Evolutionary conservation across 1,139 yeast genomes (phyloP), one percentile per base, ranked within the genome.

Genomic region (Pichia sp.): DNA sequence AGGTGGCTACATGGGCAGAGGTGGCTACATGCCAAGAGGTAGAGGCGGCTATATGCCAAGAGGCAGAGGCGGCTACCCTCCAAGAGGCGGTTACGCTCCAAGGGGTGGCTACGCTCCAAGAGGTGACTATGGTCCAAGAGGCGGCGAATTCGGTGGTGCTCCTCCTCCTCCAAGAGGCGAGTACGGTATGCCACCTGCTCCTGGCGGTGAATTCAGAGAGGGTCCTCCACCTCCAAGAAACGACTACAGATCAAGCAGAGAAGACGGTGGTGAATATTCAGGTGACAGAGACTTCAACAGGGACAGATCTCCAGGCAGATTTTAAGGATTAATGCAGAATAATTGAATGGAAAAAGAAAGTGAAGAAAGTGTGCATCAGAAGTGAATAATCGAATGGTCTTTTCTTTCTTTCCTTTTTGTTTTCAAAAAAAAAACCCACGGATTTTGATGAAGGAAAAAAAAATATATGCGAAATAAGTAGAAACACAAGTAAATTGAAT

Each of bases 271-370:
- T 25, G 59, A 56, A 28, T 62, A 58, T 42, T 56, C 59, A 42
- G 64, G 60, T 49, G 66, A 62, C 25, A 61, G 68, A 58, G 67
- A 65, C 37, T 64, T 60, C 55, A 60, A 61, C 58, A 78, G 83
- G 70, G 83, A 79, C 65, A 78, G 84, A 74, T 78, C 82, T 52
- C 83, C 82, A 68, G 73, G 78, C 56, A 77, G 82, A 73, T 75
- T 75, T 63, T 75, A 67, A 66, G 23, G 13, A 13, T 31, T n/a
- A 9, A 31, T 40, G 7, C 9, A 12, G 28, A 23, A 41, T n/a
- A 39, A 39, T n/a, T 9, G n/a, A 39, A 22, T 16, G n/a, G 22
- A 12, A 39, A 10, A 41, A 41, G 13, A 39, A 39, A 39, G 42
- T n/a, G 23, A 39, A 18, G 22, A 31, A n/a, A 31, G 10, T 31